phyloP scores from a whole-genome alignment of 495 filamentous ascomycete genomes.

The Hyaloscypha finlandica region DNA sequence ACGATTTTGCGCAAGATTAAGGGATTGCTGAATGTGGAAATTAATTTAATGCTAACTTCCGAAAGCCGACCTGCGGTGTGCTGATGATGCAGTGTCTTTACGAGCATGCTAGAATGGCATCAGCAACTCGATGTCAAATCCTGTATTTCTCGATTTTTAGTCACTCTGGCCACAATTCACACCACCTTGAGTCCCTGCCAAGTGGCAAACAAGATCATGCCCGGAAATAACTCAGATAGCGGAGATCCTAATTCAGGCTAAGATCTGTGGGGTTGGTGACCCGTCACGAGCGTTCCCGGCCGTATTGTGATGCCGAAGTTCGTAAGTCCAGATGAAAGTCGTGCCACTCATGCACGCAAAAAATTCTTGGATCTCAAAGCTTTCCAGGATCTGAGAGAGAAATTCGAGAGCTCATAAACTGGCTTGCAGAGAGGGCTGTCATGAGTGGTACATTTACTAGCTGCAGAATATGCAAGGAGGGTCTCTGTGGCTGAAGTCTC shows the following conservation, averaged over 20 bases:
- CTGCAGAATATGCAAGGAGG: no score
- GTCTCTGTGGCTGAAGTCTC: no score
- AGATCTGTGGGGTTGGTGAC: background rate
- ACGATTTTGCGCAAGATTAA: background rate
- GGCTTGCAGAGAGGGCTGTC: background rate
- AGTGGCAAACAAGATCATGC: background rate
- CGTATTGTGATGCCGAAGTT: background rate
- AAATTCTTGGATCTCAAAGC: no score
- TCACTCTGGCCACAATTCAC: no score
- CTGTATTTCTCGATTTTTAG: no score
- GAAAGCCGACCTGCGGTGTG: no score
- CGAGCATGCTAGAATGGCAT: no score
- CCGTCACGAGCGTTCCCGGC: background rate
- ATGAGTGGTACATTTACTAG: background rate
- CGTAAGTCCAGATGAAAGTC: background rate
- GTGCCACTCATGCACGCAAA: background rate
- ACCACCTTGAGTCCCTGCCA: background rate
- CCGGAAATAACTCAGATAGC: background rate
- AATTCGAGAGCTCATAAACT: background rate
- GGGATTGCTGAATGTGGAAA: no score
- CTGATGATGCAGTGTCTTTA: no score
- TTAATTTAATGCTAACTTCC: no score
- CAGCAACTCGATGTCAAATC: no score
- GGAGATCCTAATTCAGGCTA: background rate
- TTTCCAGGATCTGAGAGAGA: no score